Conservation (phyloP, 306 rosid species). For the Malus fusca region DNA sequence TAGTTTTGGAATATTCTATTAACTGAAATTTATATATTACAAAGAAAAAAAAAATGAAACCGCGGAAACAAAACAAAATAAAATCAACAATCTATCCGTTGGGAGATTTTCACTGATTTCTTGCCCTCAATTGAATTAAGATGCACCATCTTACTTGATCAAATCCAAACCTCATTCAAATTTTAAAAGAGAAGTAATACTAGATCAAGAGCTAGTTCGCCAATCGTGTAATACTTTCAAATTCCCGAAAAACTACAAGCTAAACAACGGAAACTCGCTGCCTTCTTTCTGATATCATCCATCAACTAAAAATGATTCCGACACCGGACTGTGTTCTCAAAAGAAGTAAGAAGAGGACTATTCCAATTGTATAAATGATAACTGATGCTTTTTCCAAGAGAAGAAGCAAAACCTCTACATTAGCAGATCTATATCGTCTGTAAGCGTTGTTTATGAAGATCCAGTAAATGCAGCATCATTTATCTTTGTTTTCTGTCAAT, state of each 20-base stretch:
- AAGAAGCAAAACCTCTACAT: neutral
- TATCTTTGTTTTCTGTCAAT: conserved; percentile 29
- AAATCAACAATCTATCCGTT: neutral
- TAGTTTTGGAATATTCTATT: neutral
- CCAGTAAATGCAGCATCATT: conserved; percentile 9
- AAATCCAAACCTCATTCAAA: too few relatives aligned
- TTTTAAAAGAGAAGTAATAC: neutral
- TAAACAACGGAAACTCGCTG: neutral
- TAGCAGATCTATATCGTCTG: neutral
- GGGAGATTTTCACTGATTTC: neutral
- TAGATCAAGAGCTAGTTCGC: neutral
- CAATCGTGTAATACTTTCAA: neutral
- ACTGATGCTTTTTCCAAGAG: neutral
- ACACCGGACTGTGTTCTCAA: neutral
- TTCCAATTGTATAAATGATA: neutral
- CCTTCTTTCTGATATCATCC: neutral
- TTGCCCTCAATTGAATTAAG: neutral
- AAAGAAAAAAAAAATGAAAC: neutral
- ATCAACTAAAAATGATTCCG: neutral
- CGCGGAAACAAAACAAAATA: too few relatives aligned
- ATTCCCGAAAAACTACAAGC: neutral
- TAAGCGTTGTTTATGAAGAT: neutral
- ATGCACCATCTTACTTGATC: neutral
- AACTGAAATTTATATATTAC: too few relatives aligned
- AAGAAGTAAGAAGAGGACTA: neutral